These are phyloP conservation scores for Marvania coccoides DNA, from an alignment of 139 green algal species.

Conservation along the genomic window DNA sequence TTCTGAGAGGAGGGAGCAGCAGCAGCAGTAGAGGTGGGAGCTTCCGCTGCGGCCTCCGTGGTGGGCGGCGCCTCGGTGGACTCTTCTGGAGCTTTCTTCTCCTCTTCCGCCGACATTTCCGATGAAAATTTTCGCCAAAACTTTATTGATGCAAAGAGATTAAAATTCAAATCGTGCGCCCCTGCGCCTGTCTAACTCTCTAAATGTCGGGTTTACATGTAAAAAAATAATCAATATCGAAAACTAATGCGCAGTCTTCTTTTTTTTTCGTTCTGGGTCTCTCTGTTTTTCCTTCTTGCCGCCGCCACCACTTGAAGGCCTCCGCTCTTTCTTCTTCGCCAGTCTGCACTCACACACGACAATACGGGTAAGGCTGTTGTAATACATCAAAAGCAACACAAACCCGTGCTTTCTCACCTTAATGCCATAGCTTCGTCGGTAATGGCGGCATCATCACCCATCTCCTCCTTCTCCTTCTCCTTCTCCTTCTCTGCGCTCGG, in stretches of 20 bases:
- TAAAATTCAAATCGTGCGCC: neutral
- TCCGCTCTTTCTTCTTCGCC: neutral
- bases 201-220: neutral
- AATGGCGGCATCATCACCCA: too few relatives aligned
- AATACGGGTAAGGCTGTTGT: neutral
- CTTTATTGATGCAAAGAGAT: too few relatives aligned
- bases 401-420: neutral
- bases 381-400: neutral
- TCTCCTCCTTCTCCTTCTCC: neutral
- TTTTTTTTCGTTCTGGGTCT: neutral
- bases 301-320: neutral
- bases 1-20: neutral
- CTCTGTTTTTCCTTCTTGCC: neutral
- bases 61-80: neutral
- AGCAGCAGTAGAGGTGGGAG: neutral
- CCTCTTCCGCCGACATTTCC: neutral
- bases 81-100: neutral
- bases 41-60: neutral
- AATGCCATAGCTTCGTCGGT: neutral
- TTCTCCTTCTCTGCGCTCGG: neutral
- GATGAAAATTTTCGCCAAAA: neutral
- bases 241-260: neutral
- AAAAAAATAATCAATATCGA: neutral
- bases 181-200: neutral
- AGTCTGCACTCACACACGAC: neutral